Conservation (phyloP, 805 yeast genomes). For the Debaryomyces hansenii region DNA sequence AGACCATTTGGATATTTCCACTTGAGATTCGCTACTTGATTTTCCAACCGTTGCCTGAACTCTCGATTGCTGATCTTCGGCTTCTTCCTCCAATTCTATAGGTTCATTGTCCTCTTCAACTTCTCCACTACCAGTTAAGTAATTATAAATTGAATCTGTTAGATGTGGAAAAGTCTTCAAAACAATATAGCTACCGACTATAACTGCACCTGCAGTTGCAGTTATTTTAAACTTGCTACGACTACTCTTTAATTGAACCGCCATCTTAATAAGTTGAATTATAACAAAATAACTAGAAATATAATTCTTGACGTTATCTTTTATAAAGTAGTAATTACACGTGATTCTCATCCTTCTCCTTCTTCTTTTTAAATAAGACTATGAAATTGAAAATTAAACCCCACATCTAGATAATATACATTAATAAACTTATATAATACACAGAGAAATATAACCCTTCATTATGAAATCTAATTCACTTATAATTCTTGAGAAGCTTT, state of each 20-base stretch:
- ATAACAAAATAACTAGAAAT: neutral
- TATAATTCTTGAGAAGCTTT: constrained; percentile 62
- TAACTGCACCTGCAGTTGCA: constrained; percentile 40
- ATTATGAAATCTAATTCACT: constrained; percentile 10
- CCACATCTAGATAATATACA: constrained; percentile 6
- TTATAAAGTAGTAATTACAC: neutral
- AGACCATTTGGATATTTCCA: constrained; percentile 25
- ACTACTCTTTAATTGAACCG: constrained; percentile 14
- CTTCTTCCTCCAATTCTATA: constrained; percentile 15
- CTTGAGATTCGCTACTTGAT: constrained; percentile 15
- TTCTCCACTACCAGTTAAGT: constrained; percentile 19
- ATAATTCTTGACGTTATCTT: neutral
- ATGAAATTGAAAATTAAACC: neutral
- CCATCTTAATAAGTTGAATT: constrained; percentile 7
- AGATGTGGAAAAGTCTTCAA: constrained; percentile 54
- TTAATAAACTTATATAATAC: constrained; percentile 13
- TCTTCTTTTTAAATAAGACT: neutral
- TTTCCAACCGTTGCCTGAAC: neutral
- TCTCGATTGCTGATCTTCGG: constrained; percentile 3
- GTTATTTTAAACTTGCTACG: constrained; percentile 12
- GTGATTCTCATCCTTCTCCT: no score
- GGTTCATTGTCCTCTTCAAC: constrained; percentile 24
- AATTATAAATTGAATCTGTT: constrained; percentile 22
- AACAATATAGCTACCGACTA: constrained; percentile 42
- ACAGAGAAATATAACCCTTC: constrained; percentile 13